phyloP scores from a whole-genome alignment of 371 early-diverging fungal genomes.

The Rhizopus microsporus region DNA sequence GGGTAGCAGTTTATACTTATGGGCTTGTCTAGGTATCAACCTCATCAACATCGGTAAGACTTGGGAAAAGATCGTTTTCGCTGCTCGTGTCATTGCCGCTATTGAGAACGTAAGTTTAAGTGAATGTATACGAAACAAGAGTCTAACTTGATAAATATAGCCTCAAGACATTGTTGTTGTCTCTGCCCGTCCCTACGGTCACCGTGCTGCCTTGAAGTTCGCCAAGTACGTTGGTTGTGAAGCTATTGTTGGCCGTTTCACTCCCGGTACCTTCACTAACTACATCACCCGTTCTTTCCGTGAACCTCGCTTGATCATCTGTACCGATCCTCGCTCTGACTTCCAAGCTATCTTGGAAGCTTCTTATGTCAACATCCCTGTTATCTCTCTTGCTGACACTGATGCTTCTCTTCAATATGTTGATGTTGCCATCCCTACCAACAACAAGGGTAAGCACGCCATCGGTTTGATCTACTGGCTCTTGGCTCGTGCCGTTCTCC shows the following conservation, averaged over 20 bases:
- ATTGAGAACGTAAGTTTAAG: conserved; percentile 81
- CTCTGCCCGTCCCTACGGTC: conserved; percentile 97
- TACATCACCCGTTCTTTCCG: conserved; percentile 98
- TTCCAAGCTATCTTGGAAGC: conserved; percentile 99
- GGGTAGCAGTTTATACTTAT: not conserved
- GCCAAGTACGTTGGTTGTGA: conserved; percentile 96
- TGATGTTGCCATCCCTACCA: conserved; percentile 99
- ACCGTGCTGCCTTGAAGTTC: conserved; percentile 99
- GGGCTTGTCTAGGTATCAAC: conserved; percentile 59
- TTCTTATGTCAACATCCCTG: conserved; percentile 99
- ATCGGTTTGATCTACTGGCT: conserved; percentile 98
- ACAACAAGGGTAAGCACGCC: conserved; percentile 98
- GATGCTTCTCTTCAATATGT: conserved; percentile 94
- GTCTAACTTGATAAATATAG: conserved; percentile 7
- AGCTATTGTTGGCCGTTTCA: conserved; percentile 99
- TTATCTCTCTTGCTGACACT: conserved; percentile 98
- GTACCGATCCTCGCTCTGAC: conserved; percentile 98
- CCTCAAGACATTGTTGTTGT: conserved; percentile 96
- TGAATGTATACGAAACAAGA: not conserved
- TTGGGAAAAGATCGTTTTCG: conserved; percentile 99
- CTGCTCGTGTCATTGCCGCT: conserved; percentile 97
- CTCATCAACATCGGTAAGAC: conserved; percentile 99
- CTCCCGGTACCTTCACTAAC: conserved; percentile 99
- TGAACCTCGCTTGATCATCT: conserved; percentile 98
- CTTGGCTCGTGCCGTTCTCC: conserved; percentile 96